Conservation (phyloP, 208 protist species). For the Porcisia deanei region DNA sequence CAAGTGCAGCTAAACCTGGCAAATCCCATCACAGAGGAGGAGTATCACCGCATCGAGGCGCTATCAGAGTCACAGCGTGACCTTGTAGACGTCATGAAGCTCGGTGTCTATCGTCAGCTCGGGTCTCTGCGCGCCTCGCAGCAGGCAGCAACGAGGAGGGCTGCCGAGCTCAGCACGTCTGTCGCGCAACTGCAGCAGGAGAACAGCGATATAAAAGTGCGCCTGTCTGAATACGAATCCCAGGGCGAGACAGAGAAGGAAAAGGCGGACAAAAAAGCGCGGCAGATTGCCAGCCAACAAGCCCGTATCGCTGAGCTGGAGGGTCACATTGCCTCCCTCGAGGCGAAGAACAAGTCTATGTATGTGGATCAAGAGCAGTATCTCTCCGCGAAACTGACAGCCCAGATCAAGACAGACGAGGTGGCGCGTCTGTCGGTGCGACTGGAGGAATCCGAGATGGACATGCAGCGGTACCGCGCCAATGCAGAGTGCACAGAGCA, state of each 20-base stretch:
- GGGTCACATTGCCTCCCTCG: conserved; percentile 52
- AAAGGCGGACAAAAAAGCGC: conserved; percentile 28
- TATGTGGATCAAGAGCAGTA: conserved; percentile 85
- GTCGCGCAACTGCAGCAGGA: conserved; percentile 48
- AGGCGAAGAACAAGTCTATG: conserved; percentile 48
- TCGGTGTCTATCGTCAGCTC: conserved; percentile 82
- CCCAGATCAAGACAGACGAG: conserved; percentile 85
- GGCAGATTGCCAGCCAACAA: conserved; percentile 41
- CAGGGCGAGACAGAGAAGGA: conserved; percentile 40
- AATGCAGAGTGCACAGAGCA: conserved; percentile 86
- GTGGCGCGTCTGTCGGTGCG: conserved; percentile 74
- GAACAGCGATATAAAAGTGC: conserved; percentile 55
- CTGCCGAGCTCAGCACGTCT: conserved; percentile 57
- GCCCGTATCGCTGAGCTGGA: conserved; percentile 69
- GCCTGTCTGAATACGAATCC: conserved; percentile 52
- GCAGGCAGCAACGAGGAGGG: conserved; percentile 54
- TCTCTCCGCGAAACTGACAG: conserved; percentile 73
- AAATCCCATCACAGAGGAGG: conserved; percentile 73
- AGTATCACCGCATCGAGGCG: conserved; percentile 72
- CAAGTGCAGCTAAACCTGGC: conserved; percentile 70
- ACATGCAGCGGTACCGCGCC: conserved; percentile 71
- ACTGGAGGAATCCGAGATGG: conserved; percentile 81
- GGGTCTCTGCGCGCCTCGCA: conserved; percentile 54
- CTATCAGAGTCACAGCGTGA: conserved; percentile 72
- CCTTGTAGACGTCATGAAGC: conserved; percentile 80